Conservation (phyloP, 2,329 filamentous ascomycete species). For the Stachybotrys chartarum region DNA sequence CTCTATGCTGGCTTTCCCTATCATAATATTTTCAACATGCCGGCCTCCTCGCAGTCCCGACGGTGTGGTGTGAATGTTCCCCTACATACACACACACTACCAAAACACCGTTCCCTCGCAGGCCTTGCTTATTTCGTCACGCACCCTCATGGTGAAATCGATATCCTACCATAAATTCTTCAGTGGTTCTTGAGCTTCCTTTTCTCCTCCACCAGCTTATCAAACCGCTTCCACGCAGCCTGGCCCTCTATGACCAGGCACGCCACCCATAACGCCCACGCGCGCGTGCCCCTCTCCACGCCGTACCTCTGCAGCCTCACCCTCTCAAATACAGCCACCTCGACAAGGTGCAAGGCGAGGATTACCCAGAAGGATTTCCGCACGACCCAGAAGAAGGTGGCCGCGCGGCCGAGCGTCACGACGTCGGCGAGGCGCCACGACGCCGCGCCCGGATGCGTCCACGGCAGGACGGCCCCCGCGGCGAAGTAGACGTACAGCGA, state of each 20-base stretch:
- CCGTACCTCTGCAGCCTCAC: constrained; percentile 39
- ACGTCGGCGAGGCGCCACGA: constrained; percentile 42
- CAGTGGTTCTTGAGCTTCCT: constrained; percentile 34
- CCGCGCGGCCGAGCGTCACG: constrained; percentile 50
- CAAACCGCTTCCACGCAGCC: constrained; percentile 26
- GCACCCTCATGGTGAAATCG: no score
- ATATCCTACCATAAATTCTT: not conserved
- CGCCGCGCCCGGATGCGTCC: constrained; percentile 44
- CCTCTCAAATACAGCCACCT: constrained; percentile 49
- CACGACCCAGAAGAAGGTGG: constrained; percentile 51
- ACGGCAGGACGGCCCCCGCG: constrained; percentile 37
- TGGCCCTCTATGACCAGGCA: constrained; percentile 47
- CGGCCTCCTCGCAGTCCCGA: no score
- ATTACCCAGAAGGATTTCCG: constrained; percentile 52
- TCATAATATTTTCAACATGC: not conserved
- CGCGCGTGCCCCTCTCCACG: constrained; percentile 32
- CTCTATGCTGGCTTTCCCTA: not conserved
- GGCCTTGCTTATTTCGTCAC: no score
- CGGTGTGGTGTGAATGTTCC: no score
- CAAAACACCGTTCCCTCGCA: no score
- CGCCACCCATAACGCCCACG: constrained; percentile 50
- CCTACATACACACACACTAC: no score
- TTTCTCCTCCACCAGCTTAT: not conserved
- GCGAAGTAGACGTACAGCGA: constrained; percentile 48
- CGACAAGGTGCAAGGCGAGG: constrained; percentile 55